Percentiles rank a stretch among this genome's conserved stretches.
Conservation (phyloP, 345 rosid species). For the Rhizophora apiculata region DNA sequence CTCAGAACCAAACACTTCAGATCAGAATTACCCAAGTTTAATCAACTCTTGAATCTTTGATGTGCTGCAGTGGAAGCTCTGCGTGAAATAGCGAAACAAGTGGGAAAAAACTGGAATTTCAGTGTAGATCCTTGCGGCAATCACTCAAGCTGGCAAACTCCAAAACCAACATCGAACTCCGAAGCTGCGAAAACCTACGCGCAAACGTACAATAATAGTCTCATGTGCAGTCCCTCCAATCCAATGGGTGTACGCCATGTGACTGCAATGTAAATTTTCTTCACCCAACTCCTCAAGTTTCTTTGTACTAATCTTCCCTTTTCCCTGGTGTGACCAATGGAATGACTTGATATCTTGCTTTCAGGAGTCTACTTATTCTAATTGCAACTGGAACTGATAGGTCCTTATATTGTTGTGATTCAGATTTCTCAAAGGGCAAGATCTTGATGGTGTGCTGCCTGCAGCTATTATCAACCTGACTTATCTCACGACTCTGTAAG, state of each 20-base stretch:
- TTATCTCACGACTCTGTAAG: slow-evolving; percentile 20
- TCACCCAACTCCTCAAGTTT: background rate
- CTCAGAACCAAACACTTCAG: too few relatives aligned
- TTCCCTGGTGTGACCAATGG: too few relatives aligned
- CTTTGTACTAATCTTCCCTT: too few relatives aligned
- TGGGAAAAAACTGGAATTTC: slow-evolving; percentile 15
- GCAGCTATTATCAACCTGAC: slow-evolving; percentile 22
- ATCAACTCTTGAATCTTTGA: background rate
- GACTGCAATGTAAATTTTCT: slow-evolving; percentile 17
- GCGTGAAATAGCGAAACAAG: slow-evolving; percentile 5
- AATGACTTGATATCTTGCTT: too few relatives aligned
- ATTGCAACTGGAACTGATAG: too few relatives aligned
- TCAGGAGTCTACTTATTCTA: too few relatives aligned
- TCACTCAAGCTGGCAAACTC: slow-evolving; percentile 6
- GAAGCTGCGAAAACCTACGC: background rate
- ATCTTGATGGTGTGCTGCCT: slow-evolving; percentile 28
- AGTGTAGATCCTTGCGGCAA: slow-evolving; percentile 3
- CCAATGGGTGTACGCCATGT: slow-evolving; percentile 26
- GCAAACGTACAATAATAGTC: slow-evolving; percentile 19
- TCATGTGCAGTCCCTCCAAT: slow-evolving; percentile 28
- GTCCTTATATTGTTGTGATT: background rate
- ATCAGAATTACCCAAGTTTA: background rate
- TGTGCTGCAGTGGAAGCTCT: slow-evolving; percentile 4
- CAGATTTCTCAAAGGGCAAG: slow-evolving; percentile 27
- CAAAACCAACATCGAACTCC: background rate